Conservation (phyloP, 345 rosid genomes). For the rapeseed (Brassica napus) region DNA sequence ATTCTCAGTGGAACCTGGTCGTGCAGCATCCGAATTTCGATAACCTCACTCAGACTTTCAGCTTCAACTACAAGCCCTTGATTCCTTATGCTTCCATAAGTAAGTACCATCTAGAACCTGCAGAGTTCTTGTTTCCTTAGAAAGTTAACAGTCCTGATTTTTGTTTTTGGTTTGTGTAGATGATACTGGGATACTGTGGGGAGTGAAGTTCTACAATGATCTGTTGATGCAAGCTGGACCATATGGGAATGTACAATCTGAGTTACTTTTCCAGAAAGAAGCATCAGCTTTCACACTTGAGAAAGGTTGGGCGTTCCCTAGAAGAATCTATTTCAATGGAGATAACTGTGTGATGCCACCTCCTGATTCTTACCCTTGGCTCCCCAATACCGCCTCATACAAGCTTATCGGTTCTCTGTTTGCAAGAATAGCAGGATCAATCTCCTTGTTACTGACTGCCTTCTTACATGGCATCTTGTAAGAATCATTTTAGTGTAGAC, state of each 20-base stretch:
- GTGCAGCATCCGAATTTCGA: constrained; percentile 72
- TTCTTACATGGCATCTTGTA: constrained; percentile 15
- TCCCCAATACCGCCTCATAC: constrained; percentile 37
- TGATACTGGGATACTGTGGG: constrained; percentile 69
- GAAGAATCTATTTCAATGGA: constrained; percentile 63
- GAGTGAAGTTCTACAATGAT: constrained; percentile 66
- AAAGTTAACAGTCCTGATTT: constrained; percentile 6
- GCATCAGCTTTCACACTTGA: constrained; percentile 55
- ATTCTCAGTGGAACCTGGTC: constrained; percentile 67
- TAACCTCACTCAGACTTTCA: constrained; percentile 54
- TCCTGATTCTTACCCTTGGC: constrained; percentile 48
- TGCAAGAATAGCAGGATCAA: background rate
- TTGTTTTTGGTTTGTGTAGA: constrained; percentile 35
- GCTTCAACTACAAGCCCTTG: constrained; percentile 61
- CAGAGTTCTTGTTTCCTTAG: background rate
- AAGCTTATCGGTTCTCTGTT: constrained; percentile 14
- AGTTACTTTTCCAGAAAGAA: constrained; percentile 66
- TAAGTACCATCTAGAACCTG: constrained; percentile 37
- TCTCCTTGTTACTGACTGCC: constrained; percentile 18
- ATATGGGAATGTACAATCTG: constrained; percentile 61
- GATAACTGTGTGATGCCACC: constrained; percentile 47
- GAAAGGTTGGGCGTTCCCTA: constrained; percentile 80
- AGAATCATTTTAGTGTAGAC: constrained; percentile 19
- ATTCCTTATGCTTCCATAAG: constrained; percentile 55
- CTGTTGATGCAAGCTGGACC: constrained; percentile 64